phyloP scores from a whole-genome alignment of 2,329 filamentous ascomycete genomes.

The Simplicillium aogashimaense region DNA sequence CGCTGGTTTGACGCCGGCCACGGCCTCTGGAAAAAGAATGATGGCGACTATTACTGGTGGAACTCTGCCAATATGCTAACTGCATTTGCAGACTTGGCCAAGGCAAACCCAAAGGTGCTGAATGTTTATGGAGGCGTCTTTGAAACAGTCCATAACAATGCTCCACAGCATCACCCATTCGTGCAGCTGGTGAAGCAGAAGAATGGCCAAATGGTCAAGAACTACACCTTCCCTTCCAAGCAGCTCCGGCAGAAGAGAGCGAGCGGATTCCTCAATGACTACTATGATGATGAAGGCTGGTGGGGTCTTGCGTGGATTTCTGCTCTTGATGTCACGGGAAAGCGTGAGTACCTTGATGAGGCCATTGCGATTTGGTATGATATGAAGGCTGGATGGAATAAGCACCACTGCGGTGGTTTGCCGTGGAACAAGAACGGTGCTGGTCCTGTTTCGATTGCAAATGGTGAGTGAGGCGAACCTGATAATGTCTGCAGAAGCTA shows the following conservation, averaged over 20 bases:
- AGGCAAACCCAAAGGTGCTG: background rate
- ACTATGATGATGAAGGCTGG: slow-evolving; percentile 53
- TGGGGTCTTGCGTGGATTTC: slow-evolving; percentile 51
- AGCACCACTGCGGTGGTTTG: slow-evolving; percentile 41
- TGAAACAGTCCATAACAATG: background rate
- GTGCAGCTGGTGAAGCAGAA: background rate
- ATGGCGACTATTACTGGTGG: background rate
- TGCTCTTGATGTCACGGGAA: slow-evolving; percentile 38
- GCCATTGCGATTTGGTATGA: slow-evolving; percentile 45
- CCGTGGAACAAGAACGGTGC: slow-evolving; percentile 45
- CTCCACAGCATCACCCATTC: background rate
- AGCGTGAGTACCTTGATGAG: slow-evolving; percentile 36
- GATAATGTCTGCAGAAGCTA: background rate
- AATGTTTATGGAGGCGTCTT: background rate
- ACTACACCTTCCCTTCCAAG: background rate
- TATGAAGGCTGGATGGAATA: slow-evolving; percentile 35
- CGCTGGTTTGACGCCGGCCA: background rate
- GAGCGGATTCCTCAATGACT: slow-evolving; percentile 1
- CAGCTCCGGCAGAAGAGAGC: background rate
- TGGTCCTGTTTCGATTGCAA: slow-evolving; percentile 43
- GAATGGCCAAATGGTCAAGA: background rate
- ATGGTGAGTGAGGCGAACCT: slow-evolving; percentile 15
- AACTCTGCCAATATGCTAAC: slow-evolving; percentile 1
- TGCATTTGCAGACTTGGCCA: background rate
- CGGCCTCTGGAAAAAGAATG: background rate